Evolutionary conservation across 108 stramenopile species (phyloP), one percentile per base, ranked within the genome.

Genomic region (Seminavis robusta): DNA sequence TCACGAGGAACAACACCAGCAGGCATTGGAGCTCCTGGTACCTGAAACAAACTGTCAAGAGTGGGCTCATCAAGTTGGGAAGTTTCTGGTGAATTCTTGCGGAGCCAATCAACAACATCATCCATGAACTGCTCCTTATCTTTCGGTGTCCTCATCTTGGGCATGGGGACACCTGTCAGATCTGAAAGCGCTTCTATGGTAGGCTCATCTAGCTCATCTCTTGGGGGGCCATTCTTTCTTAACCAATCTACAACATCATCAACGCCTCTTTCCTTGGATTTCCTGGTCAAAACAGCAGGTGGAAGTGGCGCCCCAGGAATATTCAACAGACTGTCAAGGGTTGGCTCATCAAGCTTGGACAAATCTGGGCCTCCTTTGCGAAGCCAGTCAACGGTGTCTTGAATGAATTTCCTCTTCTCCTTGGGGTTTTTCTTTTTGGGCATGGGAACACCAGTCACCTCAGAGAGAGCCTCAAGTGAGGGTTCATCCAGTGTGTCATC

Each of bases 301-400:
- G n/a, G n/a, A n/a, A n/a, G n/a, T n/a, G n/a, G n/a, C n/a, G n/a
- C n/a, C n/a, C n/a, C n/a, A n/a, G n/a, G n/a, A n/a, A n/a, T n/a
- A n/a, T n/a, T n/a, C n/a, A n/a, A n/a, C n/a, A n/a, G n/a, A n/a
- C n/a, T n/a, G n/a, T n/a, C n/a, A n/a, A n/a, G n/a, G n/a, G n/a
- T n/a, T n/a, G 47, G 57, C 43, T 59, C 57, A 30, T 59, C 57
- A n/a, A n/a, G n/a, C n/a, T n/a, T 3, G 46, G 17, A 4, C 46
- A 34, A 16, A 56, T 56, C n/a, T n/a, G 50, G n/a, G n/a, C n/a
- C n/a, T n/a, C n/a, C n/a, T n/a, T 49, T 52, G 15, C 73, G 33
- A 26, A 66, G 38, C 63, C 62, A 74, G 40, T 75, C 62, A 33
- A 75, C 29, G 20, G 61, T 48, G 20, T 52, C 56, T 25, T 63